Base-by-base conservation (phyloP, 441 rosid genomes). In the Isatis lusitanica region DNA sequence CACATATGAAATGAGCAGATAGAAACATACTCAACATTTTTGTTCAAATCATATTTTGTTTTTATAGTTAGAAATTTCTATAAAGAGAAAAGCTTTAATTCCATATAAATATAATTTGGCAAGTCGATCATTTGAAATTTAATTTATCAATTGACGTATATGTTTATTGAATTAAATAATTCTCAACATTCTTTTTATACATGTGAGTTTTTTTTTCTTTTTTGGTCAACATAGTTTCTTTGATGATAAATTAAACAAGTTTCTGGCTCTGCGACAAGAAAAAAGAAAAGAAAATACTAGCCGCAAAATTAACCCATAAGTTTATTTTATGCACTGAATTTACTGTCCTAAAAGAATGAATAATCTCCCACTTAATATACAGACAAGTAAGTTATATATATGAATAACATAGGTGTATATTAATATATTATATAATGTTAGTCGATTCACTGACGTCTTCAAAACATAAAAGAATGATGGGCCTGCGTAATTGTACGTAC, bases 401-500 rank as follows among this genome's bases (percentile, higher is more conserved):
- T 31, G 6, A 3, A 31, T 31, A 31, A 31, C 6, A 31, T 31
- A 31, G 1, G 21, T 17, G 18, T 17, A 24, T 31, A 48, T 39
- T 16, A n/a, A 9, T 17, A 24, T 31, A 48, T 39, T 16, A n/a
- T 31, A 13, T 33, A 33, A 7, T 53, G 50, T 26, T 48, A 16
- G 46, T 36, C 59, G 30, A 66, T 66, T 58, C 28, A 38, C 2
- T 66, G 73, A 74, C 68, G 73, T 48, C 39, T 0, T 9, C 28
- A 57, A 59, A 35, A 53, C 2, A 55, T 7, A 7, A 61, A 33
- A 62, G 42, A 39, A 9, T 24, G 48, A 57, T 56, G 71, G 79
- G 67, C 72, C 71, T 64, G 38, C 38, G 55, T 58, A 57, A 38
- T 59, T 65, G 76, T 64, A 70, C 68, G 63, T 58, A 76, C 68